Conservation (phyloP, 2,329 filamentous ascomycete genomes). For the Colletotrichum theobromicola region DNA sequence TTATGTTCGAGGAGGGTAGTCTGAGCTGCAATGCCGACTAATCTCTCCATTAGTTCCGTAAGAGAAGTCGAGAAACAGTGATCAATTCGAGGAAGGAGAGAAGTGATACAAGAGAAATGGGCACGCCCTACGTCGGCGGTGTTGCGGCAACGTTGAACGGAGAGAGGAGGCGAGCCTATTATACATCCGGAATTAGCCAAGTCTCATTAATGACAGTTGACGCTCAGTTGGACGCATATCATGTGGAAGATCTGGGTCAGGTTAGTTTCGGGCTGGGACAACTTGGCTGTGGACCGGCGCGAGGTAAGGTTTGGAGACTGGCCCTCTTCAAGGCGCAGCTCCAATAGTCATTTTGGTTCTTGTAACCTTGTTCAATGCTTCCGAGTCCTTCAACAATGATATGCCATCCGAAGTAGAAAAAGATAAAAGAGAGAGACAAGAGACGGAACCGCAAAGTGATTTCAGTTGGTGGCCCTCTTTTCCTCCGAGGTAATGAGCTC, state of each 20-base stretch:
- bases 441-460: not conserved
- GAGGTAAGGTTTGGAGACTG: not conserved
- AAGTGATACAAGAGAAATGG: too few species aligned
- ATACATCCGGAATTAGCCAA: not conserved
- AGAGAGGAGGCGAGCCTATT: not conserved
- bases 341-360: not conserved
- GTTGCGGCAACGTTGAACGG: not conserved
- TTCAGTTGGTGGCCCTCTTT: not conserved
- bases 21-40: not conserved
- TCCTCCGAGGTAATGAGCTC: not conserved
- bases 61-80: not conserved
- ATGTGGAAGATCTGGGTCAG: not conserved
- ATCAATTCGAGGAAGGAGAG: too few species aligned
- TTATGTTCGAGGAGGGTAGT: not conserved
- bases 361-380: not conserved
- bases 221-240: not conserved
- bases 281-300: not conserved
- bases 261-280: not conserved
- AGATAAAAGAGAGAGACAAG: not conserved
- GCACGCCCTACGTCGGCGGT: not conserved
- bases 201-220: not conserved
- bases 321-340: not conserved
- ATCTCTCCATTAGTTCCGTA: not conserved
- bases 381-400: not conserved
- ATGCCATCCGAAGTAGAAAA: not conserved